Percentiles rank a stretch among this genome's conserved stretches.
phyloP scores from a whole-genome alignment of 768 basidiomycete genomes.

The Lyophyllum semitale region DNA sequence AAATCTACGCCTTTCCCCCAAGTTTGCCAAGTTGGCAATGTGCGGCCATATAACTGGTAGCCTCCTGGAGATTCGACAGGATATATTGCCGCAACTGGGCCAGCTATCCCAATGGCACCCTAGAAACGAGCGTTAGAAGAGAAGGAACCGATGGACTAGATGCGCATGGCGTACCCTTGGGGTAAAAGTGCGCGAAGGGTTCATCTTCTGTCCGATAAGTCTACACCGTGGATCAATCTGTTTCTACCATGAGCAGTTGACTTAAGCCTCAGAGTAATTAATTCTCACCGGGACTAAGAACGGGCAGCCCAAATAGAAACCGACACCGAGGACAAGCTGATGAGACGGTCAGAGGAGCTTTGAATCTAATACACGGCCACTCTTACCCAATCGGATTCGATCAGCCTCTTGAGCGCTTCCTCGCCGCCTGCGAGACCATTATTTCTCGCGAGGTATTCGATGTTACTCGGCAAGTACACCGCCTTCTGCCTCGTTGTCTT shows the following conservation, averaged over 20 bases:
- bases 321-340: constrained; percentile 62
- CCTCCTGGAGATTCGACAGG: constrained; percentile 60
- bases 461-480: constrained; percentile 68
- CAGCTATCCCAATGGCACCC: constrained; percentile 74
- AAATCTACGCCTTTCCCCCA: constrained; percentile 58
- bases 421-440: constrained; percentile 51
- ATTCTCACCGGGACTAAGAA: constrained; percentile 58
- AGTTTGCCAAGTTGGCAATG: constrained; percentile 66
- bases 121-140: constrained; percentile 17
- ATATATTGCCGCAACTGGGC: constrained; percentile 66
- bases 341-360: not conserved
- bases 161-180: constrained; percentile 44
- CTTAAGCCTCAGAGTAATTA: not conserved
- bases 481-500: constrained; percentile 53
- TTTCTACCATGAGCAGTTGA: not conserved
- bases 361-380: not conserved
- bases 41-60: constrained; percentile 66
- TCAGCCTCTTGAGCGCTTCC: constrained; percentile 47
- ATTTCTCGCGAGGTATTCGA: constrained; percentile 65
- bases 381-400: constrained; percentile 52
- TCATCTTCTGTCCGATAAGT: constrained; percentile 73
- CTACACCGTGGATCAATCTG: constrained; percentile 61
- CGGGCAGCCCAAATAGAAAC: constrained; percentile 66
- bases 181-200: constrained; percentile 68
- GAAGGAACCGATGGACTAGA: not conserved